Evolutionary conservation across 768 basidiomycete species (phyloP), one percentile per base, ranked within the genome.

Genomic region (Podaxis carcinomalis): DNA sequence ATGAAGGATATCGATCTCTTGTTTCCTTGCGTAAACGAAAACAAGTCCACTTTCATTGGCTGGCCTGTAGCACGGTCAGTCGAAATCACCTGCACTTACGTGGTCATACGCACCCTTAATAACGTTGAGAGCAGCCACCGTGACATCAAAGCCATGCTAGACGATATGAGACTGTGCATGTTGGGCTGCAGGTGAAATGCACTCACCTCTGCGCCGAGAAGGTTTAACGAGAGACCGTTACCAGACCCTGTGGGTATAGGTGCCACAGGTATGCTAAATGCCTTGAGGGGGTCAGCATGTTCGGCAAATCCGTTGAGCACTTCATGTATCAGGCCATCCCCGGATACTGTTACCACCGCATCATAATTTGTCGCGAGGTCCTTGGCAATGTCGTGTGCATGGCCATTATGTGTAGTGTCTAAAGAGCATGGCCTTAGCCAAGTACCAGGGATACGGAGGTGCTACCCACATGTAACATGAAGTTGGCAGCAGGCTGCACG

Each of bases 241-340:
- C 88, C 92, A 11, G 90, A 90, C 2, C 92, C 92, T 16, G 88
- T 86, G 4, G 93, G 91, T 68, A 95, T 84, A 2, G 88, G 91
- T 0, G 86, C 85, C 25, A 95, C 73, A 1, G 93, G 91, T 32
- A 85, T 84, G 49, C 68, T 70, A 59, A 94, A 82, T 0, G 89
- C 92, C 51, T 76, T 78, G 37, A 75, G 70, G 1, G 88, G 83
- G 39, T 86, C 76, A 28, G 75, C 72, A 61, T 90, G 88, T 56
- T 85, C 75, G 2, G 89, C 85, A 59, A 94, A 84, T 2, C 93
- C 93, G 68, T 95, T 95, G 69, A 93, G 66, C 23, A 92, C 79
- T 73, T 95, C 93, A 67, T 94, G 89, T 14, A 93, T 68, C 37
- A 92, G 78, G 6, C 93, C 93, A 66, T 95, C 93, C 0, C 93